Percentiles rank a stretch among this genome's conserved stretches.
Conservation (phyloP, 2,329 filamentous ascomycete species). For the Bipolaris sorokiniana region DNA sequence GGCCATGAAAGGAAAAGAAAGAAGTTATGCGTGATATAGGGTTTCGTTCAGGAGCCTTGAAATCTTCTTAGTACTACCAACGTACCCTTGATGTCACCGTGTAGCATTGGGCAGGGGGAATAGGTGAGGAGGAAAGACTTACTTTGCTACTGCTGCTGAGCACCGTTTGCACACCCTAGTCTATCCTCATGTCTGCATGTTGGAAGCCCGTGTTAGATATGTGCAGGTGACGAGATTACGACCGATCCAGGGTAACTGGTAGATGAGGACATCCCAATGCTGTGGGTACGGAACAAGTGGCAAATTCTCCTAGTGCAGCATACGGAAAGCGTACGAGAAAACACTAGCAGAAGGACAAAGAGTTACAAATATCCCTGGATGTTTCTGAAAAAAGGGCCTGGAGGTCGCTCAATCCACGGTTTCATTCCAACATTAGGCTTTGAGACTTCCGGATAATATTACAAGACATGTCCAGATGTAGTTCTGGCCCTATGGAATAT, state of each 20-base stretch:
- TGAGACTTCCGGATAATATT: too few relatives aligned
- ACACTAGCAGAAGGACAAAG: neutral
- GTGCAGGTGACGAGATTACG: neutral
- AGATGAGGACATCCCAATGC: neutral
- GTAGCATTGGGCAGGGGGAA: neutral
- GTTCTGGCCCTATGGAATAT: too few relatives aligned
- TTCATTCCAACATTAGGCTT: neutral
- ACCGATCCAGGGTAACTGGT: neutral
- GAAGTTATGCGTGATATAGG: neutral
- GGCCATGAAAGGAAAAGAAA: too few relatives aligned
- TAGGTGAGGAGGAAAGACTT: neutral
- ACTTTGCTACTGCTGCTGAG: neutral
- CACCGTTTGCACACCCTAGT: neutral
- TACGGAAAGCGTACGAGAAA: slow-evolving; percentile 1
- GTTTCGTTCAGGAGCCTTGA: neutral
- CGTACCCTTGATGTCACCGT: neutral
- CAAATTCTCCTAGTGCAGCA: neutral
- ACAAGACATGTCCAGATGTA: neutral
- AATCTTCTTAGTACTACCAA: neutral
- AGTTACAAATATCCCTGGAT: neutral
- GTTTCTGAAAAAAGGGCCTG: neutral
- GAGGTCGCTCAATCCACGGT: neutral
- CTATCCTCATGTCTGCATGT: neutral
- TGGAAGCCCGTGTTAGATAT: neutral
- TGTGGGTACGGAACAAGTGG: neutral